Base-by-base conservation (phyloP, 768 basidiomycete genomes). In the Lactarius deliciosus region DNA sequence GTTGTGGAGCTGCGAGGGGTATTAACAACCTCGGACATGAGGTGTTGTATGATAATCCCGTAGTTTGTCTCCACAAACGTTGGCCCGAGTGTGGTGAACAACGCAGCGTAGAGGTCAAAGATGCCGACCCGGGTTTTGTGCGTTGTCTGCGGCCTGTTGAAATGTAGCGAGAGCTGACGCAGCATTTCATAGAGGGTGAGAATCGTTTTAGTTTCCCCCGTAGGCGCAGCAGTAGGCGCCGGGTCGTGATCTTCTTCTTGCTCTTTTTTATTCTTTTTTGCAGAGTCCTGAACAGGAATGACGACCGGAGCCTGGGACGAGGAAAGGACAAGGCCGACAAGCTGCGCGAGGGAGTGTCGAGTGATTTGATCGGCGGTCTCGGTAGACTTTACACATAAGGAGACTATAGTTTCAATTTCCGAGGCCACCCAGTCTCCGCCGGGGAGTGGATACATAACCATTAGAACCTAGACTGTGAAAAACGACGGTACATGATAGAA, bases 321-420 rank as follows among this genome's bases (percentile, higher is more conserved):
- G 0, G 93, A 86, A 3, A 99, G 86, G 38, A 98, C 76, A 71
- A 92, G 89, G 0, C 94, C 94, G 0, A 90, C 84, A 5, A 99
- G 84, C 63, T 86, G 86, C 6, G 94, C 85, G 54, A 94, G 85
- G 0, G 91, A 81, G 57, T 86, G 85, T n/a, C 94, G 84, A 3
- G 95, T 93, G 57, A 85, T 78, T 76, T 93, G 91, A 75, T 97
- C 96, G 13, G 91, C 84, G 2, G 77, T 75, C n/a, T 98, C 96
- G 30, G 97, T 79, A 56, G 86, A 85, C 74, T 88, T 91, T 47
- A 89, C 77, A 61, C 86, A 90, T 4, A 87, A 78, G 2, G 77
- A 76, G 16, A 96, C 75, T 63, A 98, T 81, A 2, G 83, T 78
- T 57, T 99, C 96, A 45, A 97, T 83, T 9, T 98, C 97, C 40